Base-by-base conservation (phyloP, 352 stramenopile species). In the Pythium monospermum region DNA sequence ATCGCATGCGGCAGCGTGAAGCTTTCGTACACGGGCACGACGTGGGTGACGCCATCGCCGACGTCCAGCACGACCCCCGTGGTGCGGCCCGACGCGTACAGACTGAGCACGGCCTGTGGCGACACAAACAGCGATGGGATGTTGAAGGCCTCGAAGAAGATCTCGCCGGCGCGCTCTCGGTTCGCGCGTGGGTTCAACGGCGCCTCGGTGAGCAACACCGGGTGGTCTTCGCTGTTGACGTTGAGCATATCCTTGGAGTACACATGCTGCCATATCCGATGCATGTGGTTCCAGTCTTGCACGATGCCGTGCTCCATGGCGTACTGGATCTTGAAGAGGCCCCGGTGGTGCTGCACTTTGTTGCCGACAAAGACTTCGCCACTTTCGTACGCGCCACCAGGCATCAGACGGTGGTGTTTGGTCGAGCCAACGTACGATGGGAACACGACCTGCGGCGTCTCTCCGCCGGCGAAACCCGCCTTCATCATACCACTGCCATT, bases 241-340 rank as follows among this genome's bases (percentile, higher is more conserved):
- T 90, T 87, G 36, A 92, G 76, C 81, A 88, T 88, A 43, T 94
- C 81, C 62, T 91, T 91, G 22, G 84, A 85, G 66, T 94, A 94
- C 18, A 95, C 70, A 59, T 95, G 85, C 61, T 95, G 71, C 85
- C 86, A 89, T 58, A 96, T 85, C 43, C 82, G 81, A 47, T 95
- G 81, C 83, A 96, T 94, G 37, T 64, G 69, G 46, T 77, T 85
- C 79, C 82, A 94, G 69, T 95, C 76, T 40, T 69, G 81, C 36
- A 96, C 75, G 4, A 95, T 66, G 39, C 87, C 87, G 47, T 91
- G 81, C 64, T 94, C 76, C 77, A 96, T 91, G 44, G 81, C 81
- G 59, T 92, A 85, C 50, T 88, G 76, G 52, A 92, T 85, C 48
- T 68, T 76, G 64, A 92, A 92, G 43, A 92, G 64, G 16, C 81